Evolutionary conservation across 2,329 filamentous ascomycete species (phyloP), one percentile per base, ranked within the genome.

Genomic region (Pseudocercospora macadamiae): DNA sequence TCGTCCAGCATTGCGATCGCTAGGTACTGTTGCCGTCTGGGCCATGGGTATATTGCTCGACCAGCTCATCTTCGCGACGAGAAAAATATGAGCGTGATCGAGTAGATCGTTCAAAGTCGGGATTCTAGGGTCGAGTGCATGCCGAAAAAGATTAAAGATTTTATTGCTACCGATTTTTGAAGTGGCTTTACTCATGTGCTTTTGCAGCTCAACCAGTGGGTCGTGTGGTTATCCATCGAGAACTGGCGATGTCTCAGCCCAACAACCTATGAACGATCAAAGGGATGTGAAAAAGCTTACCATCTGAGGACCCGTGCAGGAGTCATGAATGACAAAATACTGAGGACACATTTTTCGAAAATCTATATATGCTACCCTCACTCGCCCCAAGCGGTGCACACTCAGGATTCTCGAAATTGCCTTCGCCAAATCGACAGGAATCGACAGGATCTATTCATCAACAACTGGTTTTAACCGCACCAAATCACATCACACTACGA

Each of bases 231-330:
- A 21, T 19, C 4, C 10, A 19, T 42, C 37, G 37, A 42, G 37
- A 19, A 16, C 37, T 4, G 18, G 18, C 37, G 37, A 42, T 42
- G 37, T 42, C 23, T 42, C 37, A 42, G 37, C 37, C 37, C 37
- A 42, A 19, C 37, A 47, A 21, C 42, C 42, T 47, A 47, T 47
- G 42, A 23, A 47, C 42, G 42, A 47, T 21, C 10, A 47, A 23
- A 47, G 42, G 42, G 23, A 47, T 47, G 42, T 28, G n/a, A n/a
- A n/a, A 18, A 47, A 25, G 42, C 23, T 19, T 21, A 26, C n/a
- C 8, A 21, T 7, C 42, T 45, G 42, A 47, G 42, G 42, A 47
- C 42, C 23, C 26, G 42, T 28, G 42, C 42, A 21, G n/a, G 23
- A 19, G 26, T 14, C 42, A 47, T n/a, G 14, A 47, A 26, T 21